A percentile compares a stretch with the other conserved stretches of the same genome.
These are phyloP conservation scores for Caryopteris hybrid DNA, from an alignment of 305 asterid genomes.

Conservation along the genomic window DNA sequence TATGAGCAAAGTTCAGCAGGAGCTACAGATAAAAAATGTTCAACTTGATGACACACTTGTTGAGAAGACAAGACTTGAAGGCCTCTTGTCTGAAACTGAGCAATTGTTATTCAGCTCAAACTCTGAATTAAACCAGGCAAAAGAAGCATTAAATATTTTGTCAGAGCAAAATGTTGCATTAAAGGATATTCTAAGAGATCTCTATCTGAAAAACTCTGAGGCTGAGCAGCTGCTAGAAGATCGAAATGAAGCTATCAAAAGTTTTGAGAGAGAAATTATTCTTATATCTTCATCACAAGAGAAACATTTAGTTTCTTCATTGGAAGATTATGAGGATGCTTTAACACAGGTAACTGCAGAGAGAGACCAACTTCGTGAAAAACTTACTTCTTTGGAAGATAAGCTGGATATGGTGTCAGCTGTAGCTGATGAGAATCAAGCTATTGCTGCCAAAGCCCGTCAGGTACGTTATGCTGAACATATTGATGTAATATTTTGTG, in stretches of 20 bases:
- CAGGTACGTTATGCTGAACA: conserved; percentile 45
- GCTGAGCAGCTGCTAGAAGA: conserved; percentile 61
- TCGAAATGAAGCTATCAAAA: conserved; percentile 49
- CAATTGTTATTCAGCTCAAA: conserved; percentile 42
- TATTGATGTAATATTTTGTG: conserved; percentile 11
- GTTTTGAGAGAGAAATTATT: conserved; percentile 72
- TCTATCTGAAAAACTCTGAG: conserved; percentile 62
- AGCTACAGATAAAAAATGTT: conserved; percentile 49
- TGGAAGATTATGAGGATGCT: conserved; percentile 44
- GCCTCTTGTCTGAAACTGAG: conserved; percentile 51
- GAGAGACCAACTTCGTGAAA: conserved; percentile 62
- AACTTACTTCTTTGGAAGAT: conserved; percentile 54
- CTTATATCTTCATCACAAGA: conserved; percentile 51
- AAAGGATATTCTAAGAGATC: conserved; percentile 56
- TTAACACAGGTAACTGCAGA: conserved; percentile 43
- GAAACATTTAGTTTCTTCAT: conserved; percentile 35
- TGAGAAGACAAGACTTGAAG: conserved; percentile 52
- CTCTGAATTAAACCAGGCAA: conserved; percentile 48
- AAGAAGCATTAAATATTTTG: conserved; percentile 39
- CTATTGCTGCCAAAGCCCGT: conserved; percentile 67
- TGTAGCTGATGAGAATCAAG: conserved; percentile 84
- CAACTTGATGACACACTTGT: conserved; percentile 48
- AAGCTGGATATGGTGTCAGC: conserved; percentile 65
- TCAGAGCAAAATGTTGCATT: conserved; percentile 61
- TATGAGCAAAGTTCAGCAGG: conserved; percentile 50